A percentile compares a stretch with the other conserved stretches of the same genome.
phyloP scores from a whole-genome alignment of 2,329 filamentous ascomycete species.

The Colletotrichum chrysophilum region DNA sequence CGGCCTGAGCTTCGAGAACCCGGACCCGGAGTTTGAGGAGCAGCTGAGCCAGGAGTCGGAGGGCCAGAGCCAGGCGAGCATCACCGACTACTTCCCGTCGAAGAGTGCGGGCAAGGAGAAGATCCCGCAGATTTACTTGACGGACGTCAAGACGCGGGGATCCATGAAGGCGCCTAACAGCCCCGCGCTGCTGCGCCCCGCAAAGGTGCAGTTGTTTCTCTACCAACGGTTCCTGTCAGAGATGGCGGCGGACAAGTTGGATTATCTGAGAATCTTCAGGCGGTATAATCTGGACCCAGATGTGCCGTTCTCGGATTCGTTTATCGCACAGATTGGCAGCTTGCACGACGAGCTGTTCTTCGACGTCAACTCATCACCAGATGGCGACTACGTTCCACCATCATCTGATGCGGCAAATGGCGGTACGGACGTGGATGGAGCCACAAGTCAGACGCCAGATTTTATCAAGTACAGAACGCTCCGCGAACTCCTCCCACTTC shows the following conservation, averaged over 20 bases:
- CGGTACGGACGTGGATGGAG: background rate
- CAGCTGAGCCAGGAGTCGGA: conserved; percentile 48
- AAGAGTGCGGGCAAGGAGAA: conserved; percentile 20
- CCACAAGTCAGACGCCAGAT: conserved; percentile 29
- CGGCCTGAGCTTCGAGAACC: conserved; percentile 78
- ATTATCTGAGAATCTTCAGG: conserved; percentile 70
- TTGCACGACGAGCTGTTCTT: conserved; percentile 71
- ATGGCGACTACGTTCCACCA: background rate
- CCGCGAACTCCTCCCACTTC: conserved; percentile 49
- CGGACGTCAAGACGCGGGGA: conserved; percentile 86
- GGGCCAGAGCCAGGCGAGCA: conserved; percentile 38
- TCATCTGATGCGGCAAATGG: conserved; percentile 33
- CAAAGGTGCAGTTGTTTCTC: conserved; percentile 85
- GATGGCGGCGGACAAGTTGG: conserved; percentile 73
- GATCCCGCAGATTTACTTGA: conserved; percentile 67
- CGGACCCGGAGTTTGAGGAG: conserved; percentile 73
- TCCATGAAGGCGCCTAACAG: conserved; percentile 68
- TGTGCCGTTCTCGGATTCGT: conserved; percentile 75
- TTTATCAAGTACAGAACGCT: conserved; percentile 54
- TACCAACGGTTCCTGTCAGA: conserved; percentile 86
- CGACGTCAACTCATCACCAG: conserved; percentile 40
- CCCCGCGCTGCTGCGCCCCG: conserved; percentile 73
- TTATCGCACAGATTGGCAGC: conserved; percentile 75
- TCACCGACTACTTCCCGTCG: conserved; percentile 45
- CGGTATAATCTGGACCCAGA: conserved; percentile 74